Conservation (phyloP, 345 rosid genomes). For the Populus tremula region DNA sequence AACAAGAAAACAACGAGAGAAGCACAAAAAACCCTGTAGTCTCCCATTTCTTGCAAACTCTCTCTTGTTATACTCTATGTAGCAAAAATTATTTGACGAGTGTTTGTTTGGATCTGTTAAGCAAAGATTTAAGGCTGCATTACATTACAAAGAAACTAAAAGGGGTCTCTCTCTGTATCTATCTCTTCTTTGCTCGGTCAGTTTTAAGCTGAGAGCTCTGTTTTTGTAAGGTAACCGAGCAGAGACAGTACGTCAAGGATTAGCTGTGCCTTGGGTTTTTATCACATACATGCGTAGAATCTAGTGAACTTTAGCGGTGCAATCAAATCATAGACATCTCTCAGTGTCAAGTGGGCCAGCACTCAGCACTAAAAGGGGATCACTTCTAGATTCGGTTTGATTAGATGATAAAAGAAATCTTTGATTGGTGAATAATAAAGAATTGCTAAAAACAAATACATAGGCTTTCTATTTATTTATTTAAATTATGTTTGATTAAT, state of each 20-base stretch:
- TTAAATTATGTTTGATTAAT: too few relatives aligned
- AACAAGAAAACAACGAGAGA: constrained; percentile 38
- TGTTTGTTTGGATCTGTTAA: too few relatives aligned
- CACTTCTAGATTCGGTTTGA: neutral
- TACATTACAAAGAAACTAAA: neutral
- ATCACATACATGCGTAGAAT: constrained; percentile 9
- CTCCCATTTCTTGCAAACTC: constrained; percentile 37
- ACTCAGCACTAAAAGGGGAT: neutral
- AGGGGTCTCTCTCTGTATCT: neutral
- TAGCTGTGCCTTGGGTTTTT: constrained; percentile 21
- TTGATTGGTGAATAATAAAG: neutral
- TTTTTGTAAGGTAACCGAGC: constrained; percentile 8
- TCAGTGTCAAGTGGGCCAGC: neutral
- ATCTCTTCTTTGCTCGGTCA: too few relatives aligned
- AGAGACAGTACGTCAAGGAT: constrained; percentile 8
- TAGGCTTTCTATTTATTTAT: too few relatives aligned
- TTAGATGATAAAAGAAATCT: neutral
- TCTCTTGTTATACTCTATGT: neutral
- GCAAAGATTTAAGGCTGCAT: constrained; percentile 1
- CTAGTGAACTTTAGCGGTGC: constrained; percentile 3
- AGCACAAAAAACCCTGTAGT: constrained; percentile 24
- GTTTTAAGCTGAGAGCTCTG: neutral
- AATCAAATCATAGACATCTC: constrained; percentile 10
- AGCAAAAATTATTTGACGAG: too few relatives aligned
- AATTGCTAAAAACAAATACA: too few relatives aligned